Conservation (phyloP, 2,329 filamentous ascomycete genomes). For the Didymella exigua region DNA sequence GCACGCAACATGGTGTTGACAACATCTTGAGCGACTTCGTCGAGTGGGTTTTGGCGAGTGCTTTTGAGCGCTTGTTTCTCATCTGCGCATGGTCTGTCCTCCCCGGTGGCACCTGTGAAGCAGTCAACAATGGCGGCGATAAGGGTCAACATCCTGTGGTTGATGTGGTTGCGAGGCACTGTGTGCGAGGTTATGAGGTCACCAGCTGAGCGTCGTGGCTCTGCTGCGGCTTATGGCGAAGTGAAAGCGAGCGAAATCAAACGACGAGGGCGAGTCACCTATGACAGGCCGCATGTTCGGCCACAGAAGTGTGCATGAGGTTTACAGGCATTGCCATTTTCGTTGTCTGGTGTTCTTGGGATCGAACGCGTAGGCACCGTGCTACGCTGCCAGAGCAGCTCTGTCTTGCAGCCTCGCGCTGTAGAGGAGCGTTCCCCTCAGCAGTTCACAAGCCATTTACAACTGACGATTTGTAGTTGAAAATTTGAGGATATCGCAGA, state of each 20-base stretch:
- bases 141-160: neutral
- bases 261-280: neutral
- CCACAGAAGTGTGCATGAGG: neutral
- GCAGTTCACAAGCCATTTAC: no score
- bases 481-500: no score
- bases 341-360: neutral
- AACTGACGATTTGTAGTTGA: no score
- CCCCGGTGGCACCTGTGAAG: neutral
- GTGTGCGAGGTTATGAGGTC: neutral
- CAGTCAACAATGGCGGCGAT: constrained; percentile 2
- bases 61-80: constrained; percentile 23
- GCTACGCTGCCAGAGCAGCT: neutral
- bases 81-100: neutral
- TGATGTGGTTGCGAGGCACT: neutral
- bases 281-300: neutral
- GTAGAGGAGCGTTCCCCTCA: no score
- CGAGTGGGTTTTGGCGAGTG: constrained; percentile 6
- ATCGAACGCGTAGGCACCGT: neutral
- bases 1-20: constrained; percentile 24
- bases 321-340: neutral
- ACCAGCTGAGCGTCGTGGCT: constrained; percentile 4
- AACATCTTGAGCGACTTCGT: constrained; percentile 26
- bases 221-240: constrained; percentile 1
- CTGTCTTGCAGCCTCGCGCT: no score
- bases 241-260: neutral